Evolutionary conservation across 306 rosid genomes (phyloP), one percentile per base, ranked within the genome.

Genomic region (Vigna radiata): DNA sequence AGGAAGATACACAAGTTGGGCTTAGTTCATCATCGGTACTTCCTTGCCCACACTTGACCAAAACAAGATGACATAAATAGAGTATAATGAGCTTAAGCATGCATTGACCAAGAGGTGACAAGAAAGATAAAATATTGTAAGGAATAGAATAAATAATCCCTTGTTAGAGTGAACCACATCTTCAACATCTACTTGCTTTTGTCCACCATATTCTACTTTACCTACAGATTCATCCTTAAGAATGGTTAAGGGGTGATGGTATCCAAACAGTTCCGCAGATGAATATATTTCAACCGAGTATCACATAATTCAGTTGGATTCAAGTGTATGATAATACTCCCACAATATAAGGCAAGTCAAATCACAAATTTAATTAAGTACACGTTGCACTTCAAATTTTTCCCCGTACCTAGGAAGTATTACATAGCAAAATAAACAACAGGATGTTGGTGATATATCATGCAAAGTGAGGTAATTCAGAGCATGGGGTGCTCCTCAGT

Each of bases 31-130:
- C 98, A 79, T 91, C 96, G 3, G 94, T 90, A 86, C 89, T 86
- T 76, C 94, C 97, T 90, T 90, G 96, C 83, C 97, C 97, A 54
- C 98, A 94, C 98, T 94, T 70, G 33, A 60, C 60, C 76, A 85
- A 88, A 85, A 72, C 72, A 78, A 81, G 48, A 83, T 43, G 61
- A 81, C 68, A 67, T 37, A 23, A 80, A 14, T 37, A 84, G n/a
- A 72, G 73, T 65, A 77, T 52, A 49, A 68, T 46, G 77, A 80
- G 69, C 68, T 72, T 76, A 82, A 65, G 68, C 23, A 74, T 68
- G 79, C 59, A 64, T 80, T 59, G 41, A 72, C 50, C 60, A 78
- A 83, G 52, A 78, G 56, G 84, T 65, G 33, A 19, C 55, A 33
- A 55, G 64, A 71, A 82, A 80, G 76, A 53, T 63, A 21, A 67